Evolutionary conservation across 2,329 filamentous ascomycete species (phyloP).

Genomic region (Fusarium fracticaudum): DNA sequence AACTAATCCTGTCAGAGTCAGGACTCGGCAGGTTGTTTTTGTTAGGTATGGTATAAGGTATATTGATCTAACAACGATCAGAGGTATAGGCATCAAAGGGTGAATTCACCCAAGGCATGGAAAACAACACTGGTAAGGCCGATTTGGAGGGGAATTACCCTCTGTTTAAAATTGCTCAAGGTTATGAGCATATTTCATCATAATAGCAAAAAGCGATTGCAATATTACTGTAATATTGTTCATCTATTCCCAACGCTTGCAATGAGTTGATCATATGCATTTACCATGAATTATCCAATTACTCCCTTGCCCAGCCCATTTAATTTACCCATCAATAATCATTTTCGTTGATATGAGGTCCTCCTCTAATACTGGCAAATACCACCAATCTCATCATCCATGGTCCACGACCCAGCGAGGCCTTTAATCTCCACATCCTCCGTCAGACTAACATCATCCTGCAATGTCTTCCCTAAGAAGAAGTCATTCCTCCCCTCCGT

Average conservation of each 20-base stretch:
- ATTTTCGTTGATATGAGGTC: not conserved
- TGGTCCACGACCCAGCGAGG: constrained; percentile 86
- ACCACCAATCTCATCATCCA: constrained; percentile 80
- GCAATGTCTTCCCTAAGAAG: constrained; percentile 64
- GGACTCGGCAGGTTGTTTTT: not conserved
- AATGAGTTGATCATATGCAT: not conserved
- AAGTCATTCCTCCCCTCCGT: constrained; percentile 64
- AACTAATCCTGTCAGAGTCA: not conserved
- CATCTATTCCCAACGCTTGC: not conserved
- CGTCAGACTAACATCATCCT: constrained; percentile 49
- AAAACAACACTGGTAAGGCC: not conserved
- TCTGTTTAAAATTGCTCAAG: not conserved
- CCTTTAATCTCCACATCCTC: constrained; percentile 67
- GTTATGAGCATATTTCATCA: not conserved
- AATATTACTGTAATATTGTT: not conserved
- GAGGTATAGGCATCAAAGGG: not conserved
- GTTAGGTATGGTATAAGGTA: not conserved
- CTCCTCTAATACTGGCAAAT: constrained; percentile 63
- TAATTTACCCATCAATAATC: not conserved
- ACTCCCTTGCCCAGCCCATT: not conserved
- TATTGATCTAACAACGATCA: not conserved
- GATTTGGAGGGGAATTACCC: not conserved
- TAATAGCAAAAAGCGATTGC: not conserved
- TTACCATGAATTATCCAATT: constrained; percentile 1
- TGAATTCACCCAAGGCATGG: not conserved